Conservation (phyloP, 371 early-diverging fungal species). For the Polyrhizophydium stewartii region DNA sequence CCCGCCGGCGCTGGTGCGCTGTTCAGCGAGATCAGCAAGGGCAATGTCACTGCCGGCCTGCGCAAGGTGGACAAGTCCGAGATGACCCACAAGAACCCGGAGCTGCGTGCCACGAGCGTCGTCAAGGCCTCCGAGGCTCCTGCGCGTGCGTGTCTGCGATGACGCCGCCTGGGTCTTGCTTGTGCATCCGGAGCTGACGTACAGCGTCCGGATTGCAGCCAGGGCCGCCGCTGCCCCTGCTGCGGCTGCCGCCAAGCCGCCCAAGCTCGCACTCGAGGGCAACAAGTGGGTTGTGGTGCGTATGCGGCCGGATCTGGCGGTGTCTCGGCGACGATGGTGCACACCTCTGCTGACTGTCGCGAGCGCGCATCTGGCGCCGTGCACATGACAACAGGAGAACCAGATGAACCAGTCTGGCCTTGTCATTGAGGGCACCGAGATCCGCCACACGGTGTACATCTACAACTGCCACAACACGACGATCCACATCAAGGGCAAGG, state of each 20-base stretch:
- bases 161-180: constrained; percentile 5
- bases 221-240: too few relatives aligned
- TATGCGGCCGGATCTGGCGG: background rate
- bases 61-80: constrained; percentile 91
- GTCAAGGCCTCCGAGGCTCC: constrained; percentile 36
- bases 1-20: background rate
- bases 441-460: constrained; percentile 88
- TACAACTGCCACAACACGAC: constrained; percentile 87
- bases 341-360: background rate
- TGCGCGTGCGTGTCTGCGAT: background rate
- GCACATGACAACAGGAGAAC: constrained; percentile 51
- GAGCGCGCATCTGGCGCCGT: background rate
- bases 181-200: too few relatives aligned
- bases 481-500: constrained; percentile 85
- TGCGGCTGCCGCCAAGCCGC: constrained; percentile 52
- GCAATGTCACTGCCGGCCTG: constrained; percentile 37
- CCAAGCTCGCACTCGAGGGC: constrained; percentile 78
- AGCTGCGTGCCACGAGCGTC: constrained; percentile 61
- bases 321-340: background rate
- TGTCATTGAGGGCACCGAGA: constrained; percentile 72
- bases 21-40: background rate
- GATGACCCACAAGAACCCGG: constrained; percentile 97
- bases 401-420: constrained; percentile 71
- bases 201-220: too few relatives aligned
- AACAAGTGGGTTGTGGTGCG: constrained; percentile 85